Percentiles rank a stretch among this genome's conserved stretches.
phyloP scores from a whole-genome alignment of 148 eudicot species.

The Rhododendron griersonianum region DNA sequence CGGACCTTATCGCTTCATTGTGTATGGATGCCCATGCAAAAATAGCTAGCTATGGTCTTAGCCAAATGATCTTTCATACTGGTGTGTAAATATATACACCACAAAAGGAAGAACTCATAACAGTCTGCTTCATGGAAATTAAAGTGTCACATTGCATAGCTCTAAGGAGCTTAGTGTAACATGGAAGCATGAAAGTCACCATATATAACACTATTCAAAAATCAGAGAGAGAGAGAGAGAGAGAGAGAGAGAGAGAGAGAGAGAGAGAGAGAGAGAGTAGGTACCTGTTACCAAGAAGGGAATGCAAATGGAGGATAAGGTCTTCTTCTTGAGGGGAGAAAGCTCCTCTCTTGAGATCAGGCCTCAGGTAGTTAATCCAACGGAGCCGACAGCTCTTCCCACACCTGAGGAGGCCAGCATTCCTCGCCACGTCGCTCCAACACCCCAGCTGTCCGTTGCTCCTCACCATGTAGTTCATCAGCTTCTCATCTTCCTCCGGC shows the following conservation, averaged over 20 bases:
- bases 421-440: slow-evolving; percentile 67
- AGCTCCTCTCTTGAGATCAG: slow-evolving; percentile 64
- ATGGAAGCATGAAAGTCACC: not conserved
- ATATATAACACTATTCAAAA: not conserved
- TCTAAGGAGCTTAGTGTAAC: no score
- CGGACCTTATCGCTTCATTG: not conserved
- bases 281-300: slow-evolving; percentile 47
- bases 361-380: slow-evolving; percentile 62
- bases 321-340: slow-evolving; percentile 63
- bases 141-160: not conserved
- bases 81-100: not conserved
- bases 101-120: not conserved
- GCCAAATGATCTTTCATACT: not conserved
- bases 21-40: not conserved
- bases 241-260: slow-evolving; percentile 1
- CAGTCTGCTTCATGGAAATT: not conserved
- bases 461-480: slow-evolving; percentile 53
- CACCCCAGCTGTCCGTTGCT: slow-evolving; percentile 44
- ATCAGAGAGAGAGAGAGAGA: slow-evolving; percentile 10
- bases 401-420: slow-evolving; percentile 57
- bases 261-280: slow-evolving; percentile 5
- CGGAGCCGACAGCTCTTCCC: slow-evolving; percentile 65
- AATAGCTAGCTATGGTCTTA: not conserved
- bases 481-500: slow-evolving; percentile 66
- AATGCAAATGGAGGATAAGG: slow-evolving; percentile 54